Conservation (phyloP, 2,329 filamentous ascomycete species). For the Lojkania enalia region DNA sequence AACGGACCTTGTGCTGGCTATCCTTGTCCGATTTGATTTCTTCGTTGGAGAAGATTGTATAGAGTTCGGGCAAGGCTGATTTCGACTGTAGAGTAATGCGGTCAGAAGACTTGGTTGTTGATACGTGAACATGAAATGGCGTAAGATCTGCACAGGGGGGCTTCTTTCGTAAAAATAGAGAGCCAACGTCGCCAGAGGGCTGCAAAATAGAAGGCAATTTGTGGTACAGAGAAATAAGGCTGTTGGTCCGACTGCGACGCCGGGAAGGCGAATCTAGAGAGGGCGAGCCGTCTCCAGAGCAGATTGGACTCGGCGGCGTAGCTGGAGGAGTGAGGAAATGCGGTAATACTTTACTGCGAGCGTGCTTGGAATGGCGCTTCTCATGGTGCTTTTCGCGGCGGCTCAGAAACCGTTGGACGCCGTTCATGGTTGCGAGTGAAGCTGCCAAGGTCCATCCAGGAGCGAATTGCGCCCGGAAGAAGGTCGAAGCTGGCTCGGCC, state of each 20-base stretch:
- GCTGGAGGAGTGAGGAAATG: constrained; percentile 20
- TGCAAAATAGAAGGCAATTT: constrained; percentile 28
- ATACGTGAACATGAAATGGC: constrained; percentile 13
- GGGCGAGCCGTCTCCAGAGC: constrained; percentile 12
- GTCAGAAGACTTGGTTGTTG: constrained; percentile 31
- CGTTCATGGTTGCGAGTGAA: constrained; percentile 47
- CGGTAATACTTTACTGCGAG: constrained; percentile 38
- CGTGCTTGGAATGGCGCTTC: constrained; percentile 40
- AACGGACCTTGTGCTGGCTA: constrained; percentile 54
- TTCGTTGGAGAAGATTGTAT: constrained; percentile 67
- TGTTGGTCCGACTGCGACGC: constrained; percentile 18
- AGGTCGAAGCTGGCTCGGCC: constrained; percentile 18
- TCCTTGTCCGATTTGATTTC: constrained; percentile 57
- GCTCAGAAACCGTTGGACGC: constrained; percentile 68
- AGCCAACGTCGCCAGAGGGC: constrained; percentile 17
- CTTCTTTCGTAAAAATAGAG: constrained; percentile 25
- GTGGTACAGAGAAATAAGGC: constrained; percentile 25
- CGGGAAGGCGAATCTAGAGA: constrained; percentile 8
- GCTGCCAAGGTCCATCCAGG: constrained; percentile 23
- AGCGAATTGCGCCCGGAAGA: constrained; percentile 9
- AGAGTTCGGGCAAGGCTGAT: constrained; percentile 53
- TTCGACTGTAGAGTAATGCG: constrained; percentile 28
- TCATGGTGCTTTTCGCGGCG: constrained; percentile 63
- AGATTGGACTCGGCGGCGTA: constrained; percentile 19
- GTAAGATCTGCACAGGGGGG: constrained; percentile 19